phyloP scores from a whole-genome alignment of 495 filamentous ascomycete species.

The Penicillium dipodomyicola region DNA sequence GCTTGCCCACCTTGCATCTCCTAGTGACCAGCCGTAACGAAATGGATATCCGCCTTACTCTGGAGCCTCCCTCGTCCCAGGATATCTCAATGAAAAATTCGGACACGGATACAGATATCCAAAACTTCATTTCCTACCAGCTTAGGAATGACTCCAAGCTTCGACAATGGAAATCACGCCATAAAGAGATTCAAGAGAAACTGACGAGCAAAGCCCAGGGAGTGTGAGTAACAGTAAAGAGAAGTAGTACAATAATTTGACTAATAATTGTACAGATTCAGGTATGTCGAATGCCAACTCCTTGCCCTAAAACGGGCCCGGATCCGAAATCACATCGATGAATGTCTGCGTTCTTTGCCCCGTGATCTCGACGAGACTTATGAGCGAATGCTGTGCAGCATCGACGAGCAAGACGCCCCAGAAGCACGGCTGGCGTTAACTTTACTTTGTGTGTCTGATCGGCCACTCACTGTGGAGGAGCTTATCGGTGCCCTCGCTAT shows the following conservation, averaged over 20 bases:
- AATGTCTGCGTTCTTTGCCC: slow-evolving; percentile 32
- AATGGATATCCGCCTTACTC: slow-evolving; percentile 32
- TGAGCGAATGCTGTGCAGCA: too few relatives aligned
- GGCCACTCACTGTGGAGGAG: slow-evolving; percentile 31
- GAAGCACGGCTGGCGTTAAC: slow-evolving; percentile 32
- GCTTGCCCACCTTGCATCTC: slow-evolving; percentile 29
- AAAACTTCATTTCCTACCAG: slow-evolving; percentile 27
- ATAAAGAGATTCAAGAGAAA: slow-evolving; percentile 27
- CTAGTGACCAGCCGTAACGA: slow-evolving; percentile 40
- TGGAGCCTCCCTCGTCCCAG: slow-evolving; percentile 16
- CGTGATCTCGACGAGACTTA: neutral
- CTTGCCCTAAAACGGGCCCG: slow-evolving; percentile 21
- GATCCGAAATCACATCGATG: slow-evolving; percentile 27
- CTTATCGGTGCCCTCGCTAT: slow-evolving; percentile 31
- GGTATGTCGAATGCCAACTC: slow-evolving; percentile 42
- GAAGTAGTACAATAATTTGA: neutral
- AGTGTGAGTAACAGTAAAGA: slow-evolving; percentile 29
- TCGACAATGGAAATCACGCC: slow-evolving; percentile 26
- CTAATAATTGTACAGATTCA: slow-evolving; percentile 31
- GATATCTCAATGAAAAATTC: slow-evolving; percentile 26
- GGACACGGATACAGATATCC: slow-evolving; percentile 31
- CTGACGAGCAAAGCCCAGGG: slow-evolving; percentile 27
- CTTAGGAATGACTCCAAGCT: slow-evolving; percentile 28
- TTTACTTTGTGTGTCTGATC: slow-evolving; percentile 30
- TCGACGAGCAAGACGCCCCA: neutral